phyloP scores from a whole-genome alignment of 257 asterid species.

The Solanum etuberosum region DNA sequence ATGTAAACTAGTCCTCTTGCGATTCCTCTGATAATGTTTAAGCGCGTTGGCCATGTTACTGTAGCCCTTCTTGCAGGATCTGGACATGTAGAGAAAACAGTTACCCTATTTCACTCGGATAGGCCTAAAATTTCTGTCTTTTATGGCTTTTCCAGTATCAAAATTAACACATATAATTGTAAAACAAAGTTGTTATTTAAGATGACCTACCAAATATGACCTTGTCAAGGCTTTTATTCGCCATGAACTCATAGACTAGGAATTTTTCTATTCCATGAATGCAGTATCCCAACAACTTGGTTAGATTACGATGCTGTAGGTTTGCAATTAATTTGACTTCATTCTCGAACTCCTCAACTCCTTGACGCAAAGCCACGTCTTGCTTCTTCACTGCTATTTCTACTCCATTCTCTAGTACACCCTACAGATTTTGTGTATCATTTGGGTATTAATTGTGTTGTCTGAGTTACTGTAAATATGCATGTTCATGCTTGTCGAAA shows the following conservation, averaged over 20 bases:
- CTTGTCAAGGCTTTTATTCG: slow-evolving; percentile 27
- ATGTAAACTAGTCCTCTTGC: slow-evolving; percentile 35
- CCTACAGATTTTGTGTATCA: slow-evolving; percentile 8
- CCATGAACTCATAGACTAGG: slow-evolving; percentile 33
- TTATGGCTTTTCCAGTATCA: not conserved
- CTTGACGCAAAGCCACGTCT: slow-evolving; percentile 18
- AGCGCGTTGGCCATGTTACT: slow-evolving; percentile 20
- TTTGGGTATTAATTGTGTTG: not conserved
- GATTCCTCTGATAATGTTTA: slow-evolving; percentile 26
- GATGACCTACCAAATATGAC: slow-evolving; percentile 17
- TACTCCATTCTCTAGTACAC: slow-evolving; percentile 11
- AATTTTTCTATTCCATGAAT: slow-evolving; percentile 22
- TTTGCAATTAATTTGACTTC: slow-evolving; percentile 23
- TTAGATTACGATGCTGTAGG: slow-evolving; percentile 35
- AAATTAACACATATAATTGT: not conserved
- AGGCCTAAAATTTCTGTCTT: not conserved
- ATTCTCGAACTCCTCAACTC: slow-evolving; percentile 29
- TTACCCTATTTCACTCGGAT: not conserved
- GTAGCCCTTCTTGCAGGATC: slow-evolving; percentile 5
- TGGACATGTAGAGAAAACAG: not conserved
- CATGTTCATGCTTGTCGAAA: not conserved
- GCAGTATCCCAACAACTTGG: slow-evolving; percentile 32
- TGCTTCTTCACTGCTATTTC: slow-evolving; percentile 32
- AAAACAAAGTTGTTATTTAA: not conserved
- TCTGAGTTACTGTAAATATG: not conserved